Conservation (phyloP, 768 basidiomycete genomes). For the Mrakia gelida region DNA sequence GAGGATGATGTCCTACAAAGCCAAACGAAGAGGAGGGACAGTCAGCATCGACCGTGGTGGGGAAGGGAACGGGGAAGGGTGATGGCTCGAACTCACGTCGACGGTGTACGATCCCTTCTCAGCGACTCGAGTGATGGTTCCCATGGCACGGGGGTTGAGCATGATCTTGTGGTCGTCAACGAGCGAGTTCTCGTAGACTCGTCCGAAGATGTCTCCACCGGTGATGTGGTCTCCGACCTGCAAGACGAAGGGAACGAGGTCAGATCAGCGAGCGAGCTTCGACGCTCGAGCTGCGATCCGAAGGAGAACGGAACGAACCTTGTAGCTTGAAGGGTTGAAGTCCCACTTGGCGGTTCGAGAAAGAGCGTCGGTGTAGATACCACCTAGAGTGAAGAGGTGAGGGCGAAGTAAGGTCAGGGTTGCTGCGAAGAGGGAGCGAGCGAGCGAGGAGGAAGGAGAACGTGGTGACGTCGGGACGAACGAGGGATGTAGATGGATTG, state of each 20-base stretch:
- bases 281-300: background rate
- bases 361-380: conserved; percentile 94
- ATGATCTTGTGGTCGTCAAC: conserved; percentile 96
- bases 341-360: conserved; percentile 89
- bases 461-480: conserved; percentile 32
- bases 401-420: background rate
- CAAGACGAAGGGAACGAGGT: background rate
- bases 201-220: conserved; percentile 93
- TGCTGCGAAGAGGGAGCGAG: background rate
- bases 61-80: background rate
- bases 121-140: conserved; percentile 87
- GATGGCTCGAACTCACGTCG: conserved; percentile 55
- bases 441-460: background rate
- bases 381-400: conserved; percentile 51
- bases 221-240: conserved; percentile 91
- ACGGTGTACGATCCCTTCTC: conserved; percentile 92
- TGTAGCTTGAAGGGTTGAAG: conserved; percentile 76
- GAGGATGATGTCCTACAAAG: conserved; percentile 74
- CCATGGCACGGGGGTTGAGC: conserved; percentile 87
- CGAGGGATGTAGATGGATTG: conserved; percentile 97
- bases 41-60: background rate
- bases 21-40: background rate
- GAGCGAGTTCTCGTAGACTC: conserved; percentile 94
- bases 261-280: too few relatives aligned
- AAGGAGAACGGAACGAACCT: conserved; percentile 50